These are phyloP conservation scores for Phaffomyces opuntiae DNA, from an alignment of 805 yeast genomes.

Conservation along the genomic window DNA sequence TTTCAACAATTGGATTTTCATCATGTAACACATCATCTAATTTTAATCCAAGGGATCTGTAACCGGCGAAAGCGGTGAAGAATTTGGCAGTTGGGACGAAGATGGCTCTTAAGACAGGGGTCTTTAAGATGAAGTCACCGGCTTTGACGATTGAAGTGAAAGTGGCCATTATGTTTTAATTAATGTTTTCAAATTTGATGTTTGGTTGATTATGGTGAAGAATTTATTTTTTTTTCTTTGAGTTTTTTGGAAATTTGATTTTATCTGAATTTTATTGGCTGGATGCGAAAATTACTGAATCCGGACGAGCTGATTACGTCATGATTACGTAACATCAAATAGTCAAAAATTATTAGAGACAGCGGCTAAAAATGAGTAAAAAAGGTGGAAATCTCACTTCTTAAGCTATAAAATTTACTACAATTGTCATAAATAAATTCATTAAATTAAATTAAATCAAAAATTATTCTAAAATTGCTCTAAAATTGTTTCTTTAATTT, in stretches of 20 bases:
- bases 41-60: slow-evolving; percentile 91
- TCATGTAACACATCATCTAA: slow-evolving; percentile 83
- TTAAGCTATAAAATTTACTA: neutral
- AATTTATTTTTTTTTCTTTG: neutral
- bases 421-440: neutral
- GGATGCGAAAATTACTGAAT: neutral
- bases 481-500: neutral
- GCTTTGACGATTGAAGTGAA: slow-evolving; percentile 61
- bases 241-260: neutral
- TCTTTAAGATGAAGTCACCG: slow-evolving; percentile 72
- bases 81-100: slow-evolving; percentile 74
- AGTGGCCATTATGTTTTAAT: neutral
- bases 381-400: no score
- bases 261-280: slow-evolving; percentile 1
- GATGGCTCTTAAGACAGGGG: slow-evolving; percentile 71
- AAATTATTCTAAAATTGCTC: no score
- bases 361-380: no score
- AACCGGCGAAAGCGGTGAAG: slow-evolving; percentile 73
- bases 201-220: no score
- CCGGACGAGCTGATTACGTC: no score
- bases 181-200: neutral
- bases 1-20: slow-evolving; percentile 81
- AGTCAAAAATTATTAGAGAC: no score
- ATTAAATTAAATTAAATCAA: no score
- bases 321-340: no score